phyloP scores from a whole-genome alignment of 2,329 filamentous ascomycete genomes.

The Botrytis pseudocinerea region DNA sequence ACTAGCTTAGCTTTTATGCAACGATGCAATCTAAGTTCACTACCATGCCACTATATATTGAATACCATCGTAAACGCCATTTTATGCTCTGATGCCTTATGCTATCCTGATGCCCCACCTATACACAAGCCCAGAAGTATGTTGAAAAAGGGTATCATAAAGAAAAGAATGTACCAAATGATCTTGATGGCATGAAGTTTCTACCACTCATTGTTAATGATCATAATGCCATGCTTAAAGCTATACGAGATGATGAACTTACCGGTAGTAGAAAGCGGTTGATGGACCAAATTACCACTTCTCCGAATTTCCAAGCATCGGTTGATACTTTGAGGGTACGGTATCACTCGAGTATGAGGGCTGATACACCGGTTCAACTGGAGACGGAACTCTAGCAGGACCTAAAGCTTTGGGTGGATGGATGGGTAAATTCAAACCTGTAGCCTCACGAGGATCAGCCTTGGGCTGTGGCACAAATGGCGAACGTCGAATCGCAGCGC shows the following conservation, averaged over 20 bases:
- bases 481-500: constrained; percentile 55
- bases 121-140: constrained; percentile 7
- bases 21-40: constrained; percentile 16
- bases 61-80: constrained; percentile 5
- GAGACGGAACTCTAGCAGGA: constrained; percentile 3
- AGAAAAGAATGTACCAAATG: constrained; percentile 8
- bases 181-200: constrained; percentile 6
- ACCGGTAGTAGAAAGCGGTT: not conserved
- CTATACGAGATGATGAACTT: not conserved
- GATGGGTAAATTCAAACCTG: constrained; percentile 14
- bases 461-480: constrained; percentile 48
- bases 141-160: constrained; percentile 21
- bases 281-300: constrained; percentile 15
- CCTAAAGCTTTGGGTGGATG: constrained; percentile 10
- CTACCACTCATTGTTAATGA: not conserved
- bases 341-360: constrained; percentile 10
- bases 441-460: constrained; percentile 18
- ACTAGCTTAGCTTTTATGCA: constrained; percentile 22
- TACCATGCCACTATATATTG: not conserved
- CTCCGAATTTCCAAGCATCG: constrained; percentile 8
- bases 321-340: constrained; percentile 12
- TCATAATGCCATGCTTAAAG: not conserved
- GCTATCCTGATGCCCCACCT: constrained; percentile 2
- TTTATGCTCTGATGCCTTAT: not conserved
- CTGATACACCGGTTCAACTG: not conserved